Evolutionary conservation across 2,329 filamentous ascomycete genomes (phyloP).

Genomic region (Talaromyces sp.): DNA sequence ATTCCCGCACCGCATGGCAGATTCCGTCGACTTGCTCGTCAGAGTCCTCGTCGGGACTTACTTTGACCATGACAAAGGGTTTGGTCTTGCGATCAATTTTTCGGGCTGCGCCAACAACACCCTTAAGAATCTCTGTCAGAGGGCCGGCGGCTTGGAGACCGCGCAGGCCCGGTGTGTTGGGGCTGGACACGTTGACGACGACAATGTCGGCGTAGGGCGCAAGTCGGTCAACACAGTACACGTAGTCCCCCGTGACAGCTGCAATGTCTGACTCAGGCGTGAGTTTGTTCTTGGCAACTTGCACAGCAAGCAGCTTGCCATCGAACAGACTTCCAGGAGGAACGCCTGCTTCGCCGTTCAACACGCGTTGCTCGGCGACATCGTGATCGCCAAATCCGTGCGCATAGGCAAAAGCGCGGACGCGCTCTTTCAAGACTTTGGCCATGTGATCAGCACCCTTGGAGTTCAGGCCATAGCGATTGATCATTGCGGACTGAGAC

Average conservation of each 20-base stretch:
- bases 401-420: slow-evolving; percentile 70
- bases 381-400: slow-evolving; percentile 62
- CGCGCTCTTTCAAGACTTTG: slow-evolving; percentile 68
- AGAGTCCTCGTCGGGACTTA: slow-evolving; percentile 90
- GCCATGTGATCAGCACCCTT: slow-evolving; percentile 85
- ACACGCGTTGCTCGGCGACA: slow-evolving; percentile 63
- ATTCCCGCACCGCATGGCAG: slow-evolving; percentile 74
- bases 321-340: slow-evolving; percentile 74
- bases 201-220: slow-evolving; percentile 89
- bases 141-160: slow-evolving; percentile 82
- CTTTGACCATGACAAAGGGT: slow-evolving; percentile 93
- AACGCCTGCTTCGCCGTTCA: slow-evolving; percentile 71
- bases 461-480: slow-evolving; percentile 93
- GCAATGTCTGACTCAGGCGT: slow-evolving; percentile 81
- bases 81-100: slow-evolving; percentile 65
- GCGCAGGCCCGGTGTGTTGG: slow-evolving; percentile 88
- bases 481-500: slow-evolving; percentile 81
- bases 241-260: slow-evolving; percentile 74
- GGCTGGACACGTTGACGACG: slow-evolving; percentile 97
- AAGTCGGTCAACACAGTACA: slow-evolving; percentile 79
- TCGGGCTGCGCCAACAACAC: slow-evolving; percentile 75
- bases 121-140: slow-evolving; percentile 71
- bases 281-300: slow-evolving; percentile 94
- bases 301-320: slow-evolving; percentile 78
- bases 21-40: slow-evolving; percentile 82